Base-by-base conservation (phyloP, 495 filamentous ascomycete genomes). In the Mytilinidion resinicola region DNA sequence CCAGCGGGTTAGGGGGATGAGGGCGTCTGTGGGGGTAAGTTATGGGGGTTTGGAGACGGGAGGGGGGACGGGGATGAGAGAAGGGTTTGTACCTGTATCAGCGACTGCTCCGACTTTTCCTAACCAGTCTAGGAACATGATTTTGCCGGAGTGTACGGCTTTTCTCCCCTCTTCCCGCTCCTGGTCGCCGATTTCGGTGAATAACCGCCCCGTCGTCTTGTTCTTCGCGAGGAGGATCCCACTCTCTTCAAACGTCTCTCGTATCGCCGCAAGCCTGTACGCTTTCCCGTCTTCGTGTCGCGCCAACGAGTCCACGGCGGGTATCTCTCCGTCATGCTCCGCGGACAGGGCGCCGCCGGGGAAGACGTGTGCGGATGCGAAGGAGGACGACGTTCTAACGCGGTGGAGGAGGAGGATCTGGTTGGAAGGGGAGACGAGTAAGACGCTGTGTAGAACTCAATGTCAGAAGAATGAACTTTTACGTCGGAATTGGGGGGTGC, bases 181-280 rank as follows among this genome's bases (percentile, higher is more conserved):
- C 7, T 75, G 69, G 17, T 85, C 78, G 6, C 74, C 58, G n/a
- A 93, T 51, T 37, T 82, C 74, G 19, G 89, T 63, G 67, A 86
- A 61, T 21, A 71, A 42, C 14, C 72, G 67, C 17, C 70, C 76
- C 35, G 67, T 72, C 15, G 69, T 63, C 52, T 42, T 55, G 33
- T 76, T 70, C 44, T 79, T 82, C 0, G 89, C 90, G 1, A 98
- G 78, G 14, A 98, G 72, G 41, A 97, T 88, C 0, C 93, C 93
- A 61, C 87, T 91, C 71, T 97, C 93, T 68, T 98, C 93, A 67
- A 98, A 96, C 1, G 90, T 87, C 74, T 97, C 92, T 3, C 92
- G 78, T 53, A 97, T 83, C 0, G 92, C 93, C 20, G 83, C 90
- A 12, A 86, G 70, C 10, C 90, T 76, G 63, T 96, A 96, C 7